These are phyloP conservation scores for Fragaria vesca DNA, from an alignment of 306 rosid genomes.

Conservation along the genomic window DNA sequence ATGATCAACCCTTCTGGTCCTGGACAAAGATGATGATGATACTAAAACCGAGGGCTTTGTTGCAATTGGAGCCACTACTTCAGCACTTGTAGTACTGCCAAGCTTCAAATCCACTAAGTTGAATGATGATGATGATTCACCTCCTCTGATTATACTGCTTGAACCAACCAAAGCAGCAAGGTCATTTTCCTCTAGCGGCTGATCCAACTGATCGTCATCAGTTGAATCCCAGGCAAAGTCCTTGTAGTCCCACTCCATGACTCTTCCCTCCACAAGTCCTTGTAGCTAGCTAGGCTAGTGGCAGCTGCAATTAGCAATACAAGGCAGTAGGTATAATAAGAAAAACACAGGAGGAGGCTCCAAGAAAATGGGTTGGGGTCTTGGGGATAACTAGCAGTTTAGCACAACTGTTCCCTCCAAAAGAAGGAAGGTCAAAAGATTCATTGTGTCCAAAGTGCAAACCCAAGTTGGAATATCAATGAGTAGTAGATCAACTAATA, in stretches of 20 bases:
- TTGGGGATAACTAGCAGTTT: conserved; percentile 13
- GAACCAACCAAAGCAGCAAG: conserved; percentile 26
- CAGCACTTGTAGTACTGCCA: neutral
- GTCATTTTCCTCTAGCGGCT: conserved; percentile 25
- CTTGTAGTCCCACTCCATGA: conserved; percentile 87
- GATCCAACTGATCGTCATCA: conserved; percentile 32
- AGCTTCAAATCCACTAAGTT: conserved; percentile 7
- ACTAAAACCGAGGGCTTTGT: neutral
- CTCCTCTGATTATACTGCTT: conserved; percentile 21
- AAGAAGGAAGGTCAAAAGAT: conserved; percentile 28
- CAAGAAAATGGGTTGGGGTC: conserved; percentile 32
- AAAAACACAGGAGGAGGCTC: conserved; percentile 23
- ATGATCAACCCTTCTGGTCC: neutral
- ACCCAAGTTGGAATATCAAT: conserved; percentile 25
- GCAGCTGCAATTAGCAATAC: neutral
- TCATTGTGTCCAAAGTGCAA: conserved; percentile 12
- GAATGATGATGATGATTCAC: neutral
- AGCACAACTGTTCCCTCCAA: conserved; percentile 28
- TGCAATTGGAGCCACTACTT: neutral
- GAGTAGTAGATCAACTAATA: conserved; percentile 30
- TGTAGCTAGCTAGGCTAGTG: neutral
- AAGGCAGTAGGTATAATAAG: neutral
- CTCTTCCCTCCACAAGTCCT: conserved; percentile 3
- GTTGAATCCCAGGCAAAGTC: conserved; percentile 63
- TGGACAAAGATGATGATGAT: conserved; percentile 1